Evolutionary conservation across 768 basidiomycete species (phyloP), one percentile per base, ranked within the genome.

Genomic region (Daedaleopsis nitida): DNA sequence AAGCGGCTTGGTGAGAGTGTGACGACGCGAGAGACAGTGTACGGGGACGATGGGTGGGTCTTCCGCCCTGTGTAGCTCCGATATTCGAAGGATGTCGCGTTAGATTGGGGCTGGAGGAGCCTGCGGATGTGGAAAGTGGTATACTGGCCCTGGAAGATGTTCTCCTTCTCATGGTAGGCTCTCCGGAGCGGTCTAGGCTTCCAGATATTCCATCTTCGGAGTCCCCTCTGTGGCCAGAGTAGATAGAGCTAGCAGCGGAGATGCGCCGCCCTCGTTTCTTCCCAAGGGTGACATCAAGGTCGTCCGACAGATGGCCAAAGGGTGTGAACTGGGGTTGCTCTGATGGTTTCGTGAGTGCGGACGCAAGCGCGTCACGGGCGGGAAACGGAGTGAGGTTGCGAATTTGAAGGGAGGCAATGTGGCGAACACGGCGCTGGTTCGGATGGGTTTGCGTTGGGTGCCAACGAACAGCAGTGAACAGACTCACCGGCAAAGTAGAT

Each of bases 361-460:
- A 88, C 19, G 91, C 86, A 63, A 91, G 80, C 7, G 86, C 81
- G 72, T 94, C 91, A 38, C 92, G 86, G 55, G 84, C 84, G 37
- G 91, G 91, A 71, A 91, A 93, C 1, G 89, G 90, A n/a, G 92
- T 89, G 39, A 94, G 77, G 70, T 94, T 94, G 63, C 86, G 84
- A 65, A 94, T 79, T 75, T 92, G 88, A 52, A 94, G 77, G 45
- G 84, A 80, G 58, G 83, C 80, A 59, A 93, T 80, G 75, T 93
- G 89, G 65, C 91, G 84, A 63, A 91, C 78, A 45, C 89, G 87
- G 68, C 84, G 84, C 84, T 91, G 44, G 11, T 23, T 11, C 52
- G 21, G 3, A 32, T 45, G 34, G 16, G 23, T 10, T 27, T 43
- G 37, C 27, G 17, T 35, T 52, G 42, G 52, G 42, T n/a, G 9